Conservation (phyloP, 2,329 filamentous ascomycete genomes). For the Arthrobotrys megalospora region DNA sequence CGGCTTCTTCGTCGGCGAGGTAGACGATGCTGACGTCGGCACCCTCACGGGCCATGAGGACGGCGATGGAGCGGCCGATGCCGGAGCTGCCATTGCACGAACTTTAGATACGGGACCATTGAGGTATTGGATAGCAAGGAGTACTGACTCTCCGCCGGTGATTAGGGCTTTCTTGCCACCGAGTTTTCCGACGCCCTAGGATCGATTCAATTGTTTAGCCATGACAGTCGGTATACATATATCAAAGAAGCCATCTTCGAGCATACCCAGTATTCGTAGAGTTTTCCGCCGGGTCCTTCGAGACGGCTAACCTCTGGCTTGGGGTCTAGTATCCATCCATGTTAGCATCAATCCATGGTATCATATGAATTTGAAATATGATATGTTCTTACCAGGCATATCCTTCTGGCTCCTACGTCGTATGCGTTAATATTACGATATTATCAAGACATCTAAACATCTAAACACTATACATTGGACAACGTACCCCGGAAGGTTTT, state of each 20-base stretch:
- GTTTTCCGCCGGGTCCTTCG: slow-evolving; percentile 46
- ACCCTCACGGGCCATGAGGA: slow-evolving; percentile 74
- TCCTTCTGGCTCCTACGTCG: slow-evolving; percentile 40
- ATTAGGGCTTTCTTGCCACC: slow-evolving; percentile 72
- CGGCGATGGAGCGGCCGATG: slow-evolving; percentile 73
- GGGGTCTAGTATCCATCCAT: slow-evolving; percentile 17
- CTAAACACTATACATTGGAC: not conserved
- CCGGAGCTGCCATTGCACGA: slow-evolving; percentile 69
- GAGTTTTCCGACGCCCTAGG: slow-evolving; percentile 70
- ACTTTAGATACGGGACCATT: slow-evolving; percentile 8
- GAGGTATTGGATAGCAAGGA: not conserved
- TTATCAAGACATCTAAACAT: not conserved
- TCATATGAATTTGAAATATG: not conserved
- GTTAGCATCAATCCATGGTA: not conserved
- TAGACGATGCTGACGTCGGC: slow-evolving; percentile 74
- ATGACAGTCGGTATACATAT: not conserved
- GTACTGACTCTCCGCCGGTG: slow-evolving; percentile 73
- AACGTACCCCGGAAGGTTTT: slow-evolving; percentile 40
- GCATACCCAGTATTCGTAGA: slow-evolving; percentile 51
- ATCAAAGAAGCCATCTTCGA: not conserved
- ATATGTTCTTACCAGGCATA: slow-evolving; percentile 32
- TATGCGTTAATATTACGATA: not conserved
- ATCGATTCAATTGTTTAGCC: not conserved
- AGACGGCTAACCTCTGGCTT: slow-evolving; percentile 48
- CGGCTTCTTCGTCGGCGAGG: slow-evolving; percentile 72